These are phyloP conservation scores for Petunia hybrid DNA, from an alignment of 305 asterid genomes.

Conservation along the genomic window DNA sequence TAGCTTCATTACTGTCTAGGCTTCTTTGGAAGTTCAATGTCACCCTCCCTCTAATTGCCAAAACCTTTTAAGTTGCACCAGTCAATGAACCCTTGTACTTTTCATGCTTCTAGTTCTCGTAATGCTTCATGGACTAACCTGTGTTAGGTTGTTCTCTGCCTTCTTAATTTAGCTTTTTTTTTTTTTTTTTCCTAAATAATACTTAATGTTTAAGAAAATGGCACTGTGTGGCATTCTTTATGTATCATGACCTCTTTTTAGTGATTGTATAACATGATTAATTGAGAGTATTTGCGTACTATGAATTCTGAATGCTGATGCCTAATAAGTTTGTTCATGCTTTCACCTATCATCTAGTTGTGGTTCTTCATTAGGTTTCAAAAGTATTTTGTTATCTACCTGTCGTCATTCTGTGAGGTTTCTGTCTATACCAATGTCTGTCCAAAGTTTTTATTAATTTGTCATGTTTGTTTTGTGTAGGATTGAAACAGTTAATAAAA, in stretches of 20 bases:
- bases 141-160: neutral
- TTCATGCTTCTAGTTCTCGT: neutral
- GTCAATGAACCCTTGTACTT: neutral
- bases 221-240: neutral
- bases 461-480: constrained; percentile 45
- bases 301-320: neutral
- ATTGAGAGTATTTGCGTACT: neutral
- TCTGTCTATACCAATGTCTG: neutral
- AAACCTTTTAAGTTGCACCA: neutral
- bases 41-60: neutral
- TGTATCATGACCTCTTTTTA: neutral
- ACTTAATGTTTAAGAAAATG: neutral
- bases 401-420: neutral
- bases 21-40: neutral
- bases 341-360: neutral
- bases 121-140: neutral
- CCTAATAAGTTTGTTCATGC: neutral
- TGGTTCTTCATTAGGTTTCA: neutral
- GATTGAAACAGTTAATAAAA: constrained; percentile 72
- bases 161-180: neutral
- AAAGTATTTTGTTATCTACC: neutral
- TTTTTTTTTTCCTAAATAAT: too few species aligned
- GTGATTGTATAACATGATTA: neutral
- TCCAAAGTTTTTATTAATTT: neutral
- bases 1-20: neutral